Evolutionary conservation across 495 filamentous ascomycete species (phyloP).

Genomic region (Trichocladium antarcticum): DNA sequence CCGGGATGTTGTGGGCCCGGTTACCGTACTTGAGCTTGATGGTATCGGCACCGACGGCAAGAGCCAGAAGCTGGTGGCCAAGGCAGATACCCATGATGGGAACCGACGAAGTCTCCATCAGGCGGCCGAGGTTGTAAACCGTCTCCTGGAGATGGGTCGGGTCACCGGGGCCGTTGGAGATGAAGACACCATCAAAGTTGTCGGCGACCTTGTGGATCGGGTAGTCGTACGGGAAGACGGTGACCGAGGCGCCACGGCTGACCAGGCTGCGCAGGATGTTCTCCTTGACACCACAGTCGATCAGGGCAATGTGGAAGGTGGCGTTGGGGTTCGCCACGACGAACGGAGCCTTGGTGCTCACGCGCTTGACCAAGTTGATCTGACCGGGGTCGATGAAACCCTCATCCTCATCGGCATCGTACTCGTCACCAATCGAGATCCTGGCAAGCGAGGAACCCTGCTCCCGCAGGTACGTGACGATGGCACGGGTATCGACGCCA

Average conservation of each 20-base stretch:
- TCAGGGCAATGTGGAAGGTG: slow-evolving; percentile 79
- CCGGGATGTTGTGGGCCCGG: slow-evolving; percentile 95
- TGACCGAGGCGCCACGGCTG: slow-evolving; percentile 73
- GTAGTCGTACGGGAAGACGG: slow-evolving; percentile 90
- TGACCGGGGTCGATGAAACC: slow-evolving; percentile 88
- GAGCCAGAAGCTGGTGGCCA: slow-evolving; percentile 76
- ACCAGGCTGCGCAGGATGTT: slow-evolving; percentile 95
- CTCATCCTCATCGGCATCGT: slow-evolving; percentile 97
- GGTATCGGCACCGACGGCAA: slow-evolving; percentile 74
- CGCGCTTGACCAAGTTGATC: slow-evolving; percentile 89
- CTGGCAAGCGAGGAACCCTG: slow-evolving; percentile 89
- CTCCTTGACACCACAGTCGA: slow-evolving; percentile 99
- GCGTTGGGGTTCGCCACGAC: slow-evolving; percentile 72
- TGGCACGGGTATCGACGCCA: slow-evolving; percentile 90
- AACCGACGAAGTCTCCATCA: slow-evolving; percentile 82
- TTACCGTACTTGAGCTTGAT: slow-evolving; percentile 97
- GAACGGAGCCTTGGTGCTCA: slow-evolving; percentile 96
- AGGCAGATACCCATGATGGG: slow-evolving; percentile 97
- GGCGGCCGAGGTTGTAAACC: slow-evolving; percentile 72
- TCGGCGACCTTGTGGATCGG: slow-evolving; percentile 95
- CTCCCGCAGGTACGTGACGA: slow-evolving; percentile 91
- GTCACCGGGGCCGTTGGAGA: slow-evolving; percentile 94
- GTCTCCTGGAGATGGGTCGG: slow-evolving; percentile 91
- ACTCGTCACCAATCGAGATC: slow-evolving; percentile 94
- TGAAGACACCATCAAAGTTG: slow-evolving; percentile 97